Base-by-base conservation (phyloP, 2,329 filamentous ascomycete genomes). In the Claviceps spartinae region DNA sequence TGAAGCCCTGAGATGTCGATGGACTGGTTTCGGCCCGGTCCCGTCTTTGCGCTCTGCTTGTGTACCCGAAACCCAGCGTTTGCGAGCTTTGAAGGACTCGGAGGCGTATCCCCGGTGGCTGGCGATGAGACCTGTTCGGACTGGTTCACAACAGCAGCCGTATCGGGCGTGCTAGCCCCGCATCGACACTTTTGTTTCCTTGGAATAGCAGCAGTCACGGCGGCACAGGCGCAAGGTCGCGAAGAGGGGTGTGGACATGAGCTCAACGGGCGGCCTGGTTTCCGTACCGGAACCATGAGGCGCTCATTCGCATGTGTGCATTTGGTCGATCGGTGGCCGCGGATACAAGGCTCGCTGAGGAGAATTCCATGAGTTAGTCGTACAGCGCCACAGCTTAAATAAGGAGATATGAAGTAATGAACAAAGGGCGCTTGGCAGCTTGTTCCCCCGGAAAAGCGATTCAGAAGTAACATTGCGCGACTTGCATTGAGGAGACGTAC, bases 241-340 rank as follows among this genome's bases (percentile, higher is more conserved):
- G 78, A 79, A 34, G 75, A 72, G 6, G 80, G 76, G 59, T 86
- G 83, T 51, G 83, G 82, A 60, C 83, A 87, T 51, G 77, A 76
- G 64, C 82, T 86, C 51, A 87, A 67, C 8, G 83, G 84, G 48
- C 84, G 75, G 18, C 84, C 84, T 16, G 84, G 83, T 61, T 86
- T 86, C 56, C 83, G 78, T 16, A 88, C 84, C 22, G 81, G 80
- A 3, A 86, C 72, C 73, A 87, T 80, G 37, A 86, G 69, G 54
- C 83, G 78, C 59, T 86, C 82, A 56, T 75, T 74, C 54, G 73
- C 75, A 63, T 88, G 84, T 47, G 77, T 82, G 66, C 84, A 88
- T 71, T 85, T 86, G 50, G 83, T 86, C 34, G 84, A 87, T 60
- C 84, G 81, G 66, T 88, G 84, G 52, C 84, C 84, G 61, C 83